Conservation (phyloP, 1,284 basidiomycete genomes). For the Leccinum solheimii region DNA sequence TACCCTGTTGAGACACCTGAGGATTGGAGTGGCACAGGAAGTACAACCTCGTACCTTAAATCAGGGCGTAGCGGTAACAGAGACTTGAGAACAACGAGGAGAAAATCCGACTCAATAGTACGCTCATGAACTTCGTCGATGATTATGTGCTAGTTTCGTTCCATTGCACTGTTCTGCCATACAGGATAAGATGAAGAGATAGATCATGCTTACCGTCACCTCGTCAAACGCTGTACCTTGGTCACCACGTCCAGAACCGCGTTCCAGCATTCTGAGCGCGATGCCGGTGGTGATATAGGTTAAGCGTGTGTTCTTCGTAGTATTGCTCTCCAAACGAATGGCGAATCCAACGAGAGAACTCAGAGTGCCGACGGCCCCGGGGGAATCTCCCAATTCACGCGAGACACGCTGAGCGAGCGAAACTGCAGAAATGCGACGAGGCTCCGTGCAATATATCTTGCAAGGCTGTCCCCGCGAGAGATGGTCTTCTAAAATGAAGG, state of each 20-base stretch:
- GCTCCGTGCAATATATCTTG: conserved; percentile 96
- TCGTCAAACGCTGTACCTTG: conserved; percentile 87
- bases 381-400: conserved; percentile 86
- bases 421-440: conserved; percentile 94
- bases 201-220: conserved; percentile 66
- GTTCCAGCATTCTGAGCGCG: conserved; percentile 95
- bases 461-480: conserved; percentile 81
- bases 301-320: conserved; percentile 77
- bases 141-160: conserved; percentile 46
- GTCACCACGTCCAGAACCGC: conserved; percentile 63
- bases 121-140: conserved; percentile 92
- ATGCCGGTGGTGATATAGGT: conserved; percentile 95
- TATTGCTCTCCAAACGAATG: conserved; percentile 90
- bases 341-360: conserved; percentile 93
- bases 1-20: conserved; percentile 53
- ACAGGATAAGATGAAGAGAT: background rate
- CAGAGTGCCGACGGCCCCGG: conserved; percentile 77
- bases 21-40: background rate
- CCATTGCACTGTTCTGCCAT: conserved; percentile 4
- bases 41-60: conserved; percentile 60
- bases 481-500: conserved; percentile 92
- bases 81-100: conserved; percentile 94
- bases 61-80: conserved; percentile 78
- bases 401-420: conserved; percentile 97
- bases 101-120: conserved; percentile 96